A percentile compares a stretch with the other conserved stretches of the same genome.
Conservation (phyloP, 73 alveolate species). For the Breviolum minutum region DNA sequence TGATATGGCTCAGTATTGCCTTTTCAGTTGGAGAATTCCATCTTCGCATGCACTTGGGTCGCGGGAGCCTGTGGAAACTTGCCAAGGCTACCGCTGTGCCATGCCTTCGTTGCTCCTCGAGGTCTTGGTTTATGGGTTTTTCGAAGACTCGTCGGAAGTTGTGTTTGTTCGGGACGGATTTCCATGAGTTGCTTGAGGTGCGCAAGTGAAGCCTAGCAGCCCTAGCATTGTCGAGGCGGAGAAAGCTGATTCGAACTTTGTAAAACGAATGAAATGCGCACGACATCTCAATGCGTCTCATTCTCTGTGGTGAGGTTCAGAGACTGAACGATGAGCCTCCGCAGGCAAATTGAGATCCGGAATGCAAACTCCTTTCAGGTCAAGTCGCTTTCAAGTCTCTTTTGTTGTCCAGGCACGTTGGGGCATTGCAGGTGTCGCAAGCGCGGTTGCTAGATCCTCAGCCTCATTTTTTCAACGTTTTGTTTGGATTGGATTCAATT, state of each 20-base stretch:
- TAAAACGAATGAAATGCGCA: too few relatives aligned
- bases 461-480: too few relatives aligned
- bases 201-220: constrained; percentile 3
- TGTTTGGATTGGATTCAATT: too few relatives aligned
- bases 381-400: too few relatives aligned
- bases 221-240: too few relatives aligned
- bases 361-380: too few relatives aligned
- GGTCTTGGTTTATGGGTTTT: neutral
- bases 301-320: neutral
- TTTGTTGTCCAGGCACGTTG: neutral
- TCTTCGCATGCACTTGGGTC: neutral
- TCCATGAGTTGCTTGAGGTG: neutral
- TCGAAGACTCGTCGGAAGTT: neutral
- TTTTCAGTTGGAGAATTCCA: too few relatives aligned
- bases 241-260: too few relatives aligned
- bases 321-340: constrained; percentile 1
- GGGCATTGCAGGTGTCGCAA: neutral
- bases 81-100: constrained; percentile 89
- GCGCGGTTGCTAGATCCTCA: constrained; percentile 12
- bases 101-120: constrained; percentile 67
- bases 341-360: neutral
- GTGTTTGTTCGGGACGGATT: neutral
- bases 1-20: neutral
- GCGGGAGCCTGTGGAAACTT: neutral
- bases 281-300: too few relatives aligned